These are phyloP conservation scores for Melampsora americana DNA, from an alignment of 1,284 basidiomycete species.

Conservation along the genomic window DNA sequence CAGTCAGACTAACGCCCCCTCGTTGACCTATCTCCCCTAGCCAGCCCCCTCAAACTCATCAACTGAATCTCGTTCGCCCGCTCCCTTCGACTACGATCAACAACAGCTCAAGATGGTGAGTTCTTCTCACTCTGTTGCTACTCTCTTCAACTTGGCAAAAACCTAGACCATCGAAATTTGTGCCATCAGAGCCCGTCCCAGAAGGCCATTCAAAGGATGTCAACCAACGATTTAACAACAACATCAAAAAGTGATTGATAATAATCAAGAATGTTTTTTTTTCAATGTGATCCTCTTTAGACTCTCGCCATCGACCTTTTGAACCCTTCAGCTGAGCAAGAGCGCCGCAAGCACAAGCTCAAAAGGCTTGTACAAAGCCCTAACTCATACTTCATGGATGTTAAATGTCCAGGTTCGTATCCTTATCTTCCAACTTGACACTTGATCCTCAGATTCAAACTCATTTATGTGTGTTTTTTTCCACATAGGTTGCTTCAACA, in stretches of 20 bases:
- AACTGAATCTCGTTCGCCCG: neutral
- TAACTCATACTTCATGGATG: slow-evolving; percentile 99
- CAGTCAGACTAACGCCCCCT: neutral
- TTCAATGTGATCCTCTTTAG: slow-evolving; percentile 57
- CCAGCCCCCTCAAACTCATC: neutral
- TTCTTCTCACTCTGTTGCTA: neutral
- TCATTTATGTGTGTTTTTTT: slow-evolving; percentile 46
- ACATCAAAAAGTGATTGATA: neutral
- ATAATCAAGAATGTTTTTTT: neutral
- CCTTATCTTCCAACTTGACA: neutral
- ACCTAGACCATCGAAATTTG: neutral
- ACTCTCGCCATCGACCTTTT: slow-evolving; percentile 98
- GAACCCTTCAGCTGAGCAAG: slow-evolving; percentile 84
- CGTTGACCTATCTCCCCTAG: neutral
- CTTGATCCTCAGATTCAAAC: slow-evolving; percentile 46
- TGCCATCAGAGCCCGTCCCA: neutral
- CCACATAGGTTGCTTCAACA: slow-evolving; percentile 72
- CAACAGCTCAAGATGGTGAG: neutral
- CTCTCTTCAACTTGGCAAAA: neutral
- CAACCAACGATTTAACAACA: neutral
- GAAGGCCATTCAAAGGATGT: neutral
- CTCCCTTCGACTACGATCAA: neutral
- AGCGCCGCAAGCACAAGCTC: slow-evolving; percentile 83
- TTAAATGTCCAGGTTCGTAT: slow-evolving; percentile 87
- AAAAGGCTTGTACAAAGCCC: slow-evolving; percentile 93